Percentiles rank a stretch among this genome's conserved stretches.
phyloP scores from a whole-genome alignment of 1,284 basidiomycete genomes.

The Cutaneotrichosporon mucoides region DNA sequence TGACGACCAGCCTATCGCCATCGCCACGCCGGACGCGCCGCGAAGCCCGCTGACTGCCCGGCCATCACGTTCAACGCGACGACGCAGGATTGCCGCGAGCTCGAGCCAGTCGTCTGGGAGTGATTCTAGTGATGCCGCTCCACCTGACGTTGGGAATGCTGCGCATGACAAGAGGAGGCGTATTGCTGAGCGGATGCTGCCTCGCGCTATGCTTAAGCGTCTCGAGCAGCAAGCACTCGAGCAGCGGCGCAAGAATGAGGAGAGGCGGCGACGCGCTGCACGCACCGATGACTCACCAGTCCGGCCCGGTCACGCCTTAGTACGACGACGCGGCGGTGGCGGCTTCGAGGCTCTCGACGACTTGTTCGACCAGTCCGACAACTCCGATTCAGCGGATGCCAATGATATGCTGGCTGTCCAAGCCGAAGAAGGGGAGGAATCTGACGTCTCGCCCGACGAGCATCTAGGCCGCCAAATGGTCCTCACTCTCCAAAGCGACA shows the following conservation, averaged over 20 bases:
- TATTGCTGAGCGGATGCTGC: constrained; percentile 43
- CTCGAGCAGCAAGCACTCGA: constrained; percentile 14
- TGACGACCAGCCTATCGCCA: no score
- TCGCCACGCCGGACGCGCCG: no score
- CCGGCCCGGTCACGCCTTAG: constrained; percentile 36
- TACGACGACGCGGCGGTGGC: constrained; percentile 21
- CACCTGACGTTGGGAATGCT: neutral
- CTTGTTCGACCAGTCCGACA: constrained; percentile 13
- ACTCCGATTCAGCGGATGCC: neutral
- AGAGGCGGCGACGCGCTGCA: constrained; percentile 3
- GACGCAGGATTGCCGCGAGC: constrained; percentile 5
- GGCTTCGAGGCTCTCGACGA: constrained; percentile 20
- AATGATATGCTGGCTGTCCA: neutral
- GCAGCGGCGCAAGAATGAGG: neutral
- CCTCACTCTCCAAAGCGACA: constrained; percentile 16
- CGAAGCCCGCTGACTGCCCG: no score
- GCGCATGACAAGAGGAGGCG: constrained; percentile 24
- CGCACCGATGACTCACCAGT: constrained; percentile 20
- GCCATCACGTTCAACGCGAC: neutral
- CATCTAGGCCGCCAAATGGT: constrained; percentile 14
- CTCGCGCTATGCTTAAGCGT: constrained; percentile 37
- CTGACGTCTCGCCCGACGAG: constrained; percentile 8
- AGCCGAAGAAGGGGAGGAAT: constrained; percentile 7
- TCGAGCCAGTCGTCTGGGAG: constrained; percentile 8
- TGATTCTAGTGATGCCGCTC: neutral